These are phyloP conservation scores for Prunus dulcis DNA, from an alignment of 306 rosid species.

Conservation along the genomic window DNA sequence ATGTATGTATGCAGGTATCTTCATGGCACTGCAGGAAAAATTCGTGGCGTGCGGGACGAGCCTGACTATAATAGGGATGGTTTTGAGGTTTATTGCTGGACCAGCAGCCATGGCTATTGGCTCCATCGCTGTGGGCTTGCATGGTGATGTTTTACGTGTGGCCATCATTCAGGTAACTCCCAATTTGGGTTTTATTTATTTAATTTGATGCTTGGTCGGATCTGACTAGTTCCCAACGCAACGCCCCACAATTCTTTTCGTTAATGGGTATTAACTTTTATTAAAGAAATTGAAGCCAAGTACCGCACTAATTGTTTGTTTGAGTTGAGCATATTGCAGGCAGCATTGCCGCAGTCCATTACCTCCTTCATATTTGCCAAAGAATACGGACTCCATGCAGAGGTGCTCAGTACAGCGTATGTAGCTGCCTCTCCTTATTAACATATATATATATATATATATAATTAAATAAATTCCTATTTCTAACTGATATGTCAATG, in stretches of 20 bases:
- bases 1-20: conserved; percentile 56
- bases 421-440: conserved; percentile 15
- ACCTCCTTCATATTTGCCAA: conserved; percentile 88
- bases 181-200: no score
- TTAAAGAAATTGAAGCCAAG: not conserved
- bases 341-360: conserved; percentile 93
- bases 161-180: conserved; percentile 73
- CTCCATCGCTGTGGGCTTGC: conserved; percentile 69
- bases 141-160: conserved; percentile 71
- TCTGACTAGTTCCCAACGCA: conserved; percentile 22
- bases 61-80: conserved; percentile 54
- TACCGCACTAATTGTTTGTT: not conserved
- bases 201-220: not conserved
- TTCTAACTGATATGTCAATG: not conserved
- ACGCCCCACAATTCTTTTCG: not conserved
- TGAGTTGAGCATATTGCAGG: conserved; percentile 37
- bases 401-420: conserved; percentile 94
- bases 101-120: conserved; percentile 94
- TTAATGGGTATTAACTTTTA: not conserved
- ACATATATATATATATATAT: not conserved
- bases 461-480: no score
- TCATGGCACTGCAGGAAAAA: conserved; percentile 90
- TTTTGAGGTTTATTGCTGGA: conserved; percentile 84
- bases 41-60: conserved; percentile 69
- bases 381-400: conserved; percentile 84